Conservation (phyloP, 225 moss, liverwort and hornwort species). For the Pseudoscleropodium purum region DNA sequence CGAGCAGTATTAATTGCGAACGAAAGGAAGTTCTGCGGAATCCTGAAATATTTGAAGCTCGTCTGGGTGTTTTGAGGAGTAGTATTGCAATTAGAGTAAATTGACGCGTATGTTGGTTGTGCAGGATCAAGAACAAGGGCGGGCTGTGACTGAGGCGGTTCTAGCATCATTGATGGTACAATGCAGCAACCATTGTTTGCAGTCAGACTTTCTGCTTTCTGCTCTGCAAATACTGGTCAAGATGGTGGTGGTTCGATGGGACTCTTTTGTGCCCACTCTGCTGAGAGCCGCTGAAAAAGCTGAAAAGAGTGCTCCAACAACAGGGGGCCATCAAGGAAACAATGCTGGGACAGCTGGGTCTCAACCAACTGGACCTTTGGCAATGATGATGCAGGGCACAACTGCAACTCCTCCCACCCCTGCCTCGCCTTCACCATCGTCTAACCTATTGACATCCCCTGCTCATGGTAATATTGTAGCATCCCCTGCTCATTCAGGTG, state of each 20-base stretch:
- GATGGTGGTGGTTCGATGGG: slow-evolving; percentile 73
- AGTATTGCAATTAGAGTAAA: not conserved
- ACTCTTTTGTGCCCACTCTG: slow-evolving; percentile 72
- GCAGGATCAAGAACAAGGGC: slow-evolving; percentile 81
- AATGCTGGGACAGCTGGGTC: slow-evolving; percentile 34
- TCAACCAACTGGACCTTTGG: slow-evolving; percentile 45
- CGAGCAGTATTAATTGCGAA: not conserved
- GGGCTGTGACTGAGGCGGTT: slow-evolving; percentile 66
- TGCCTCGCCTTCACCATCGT: slow-evolving; percentile 58
- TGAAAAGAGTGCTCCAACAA: slow-evolving; percentile 52
- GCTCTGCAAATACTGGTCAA: slow-evolving; percentile 63
- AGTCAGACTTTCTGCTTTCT: slow-evolving; percentile 74
- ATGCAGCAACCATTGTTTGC: slow-evolving; percentile 76
- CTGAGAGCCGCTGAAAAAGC: slow-evolving; percentile 58
- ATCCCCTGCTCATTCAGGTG: slow-evolving; percentile 71
- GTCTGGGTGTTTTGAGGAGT: not conserved
- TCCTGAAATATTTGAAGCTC: not conserved
- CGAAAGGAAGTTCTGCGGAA: not conserved
- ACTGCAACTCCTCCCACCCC: slow-evolving; percentile 33
- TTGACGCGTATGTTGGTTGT: not conserved
- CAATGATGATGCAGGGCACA: slow-evolving; percentile 45
- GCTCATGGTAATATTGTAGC: slow-evolving; percentile 45
- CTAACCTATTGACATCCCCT: slow-evolving; percentile 54
- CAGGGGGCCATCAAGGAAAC: slow-evolving; percentile 30
- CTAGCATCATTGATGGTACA: slow-evolving; percentile 64